A percentile compares a stretch with the other conserved stretches of the same genome.
Conservation (phyloP, 805 yeast species). For the Wickerhamiella spandovensis region DNA sequence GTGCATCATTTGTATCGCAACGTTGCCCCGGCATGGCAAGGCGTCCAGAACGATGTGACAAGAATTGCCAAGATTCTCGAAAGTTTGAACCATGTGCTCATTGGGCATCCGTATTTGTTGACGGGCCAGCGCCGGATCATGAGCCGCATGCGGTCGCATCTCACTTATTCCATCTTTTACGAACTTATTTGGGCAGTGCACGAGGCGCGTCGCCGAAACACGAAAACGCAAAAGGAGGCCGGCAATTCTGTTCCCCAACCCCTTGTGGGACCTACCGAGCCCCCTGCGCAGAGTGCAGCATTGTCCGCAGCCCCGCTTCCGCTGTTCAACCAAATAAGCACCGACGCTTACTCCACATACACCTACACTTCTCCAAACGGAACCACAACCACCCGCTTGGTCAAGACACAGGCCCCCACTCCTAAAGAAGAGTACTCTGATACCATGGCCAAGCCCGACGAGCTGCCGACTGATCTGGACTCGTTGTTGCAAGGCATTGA, state of each 20-base stretch:
- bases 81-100: constrained; percentile 71
- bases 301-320: constrained; percentile 43
- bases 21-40: constrained; percentile 83
- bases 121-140: constrained; percentile 62
- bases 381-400: constrained; percentile 76
- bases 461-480: constrained; percentile 17
- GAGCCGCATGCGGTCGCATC: constrained; percentile 78
- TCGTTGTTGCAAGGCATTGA: constrained; percentile 52
- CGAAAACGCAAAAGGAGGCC: constrained; percentile 9
- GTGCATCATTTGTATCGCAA: constrained; percentile 80
- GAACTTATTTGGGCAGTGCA: constrained; percentile 91
- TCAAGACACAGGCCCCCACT: constrained; percentile 68
- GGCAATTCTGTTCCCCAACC: constrained; percentile 11
- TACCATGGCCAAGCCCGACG: background rate
- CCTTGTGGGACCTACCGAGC: constrained; percentile 15
- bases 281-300: constrained; percentile 30
- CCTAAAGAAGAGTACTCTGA: constrained; percentile 18
- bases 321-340: constrained; percentile 77
- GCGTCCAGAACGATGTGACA: constrained; percentile 78
- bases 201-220: constrained; percentile 68
- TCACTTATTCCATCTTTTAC: constrained; percentile 81
- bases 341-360: constrained; percentile 74
- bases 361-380: constrained; percentile 86
- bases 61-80: constrained; percentile 86
- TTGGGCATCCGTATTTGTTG: constrained; percentile 76